phyloP scores from a whole-genome alignment of 2,329 filamentous ascomycete genomes.

The Hymenoscyphus scutula region DNA sequence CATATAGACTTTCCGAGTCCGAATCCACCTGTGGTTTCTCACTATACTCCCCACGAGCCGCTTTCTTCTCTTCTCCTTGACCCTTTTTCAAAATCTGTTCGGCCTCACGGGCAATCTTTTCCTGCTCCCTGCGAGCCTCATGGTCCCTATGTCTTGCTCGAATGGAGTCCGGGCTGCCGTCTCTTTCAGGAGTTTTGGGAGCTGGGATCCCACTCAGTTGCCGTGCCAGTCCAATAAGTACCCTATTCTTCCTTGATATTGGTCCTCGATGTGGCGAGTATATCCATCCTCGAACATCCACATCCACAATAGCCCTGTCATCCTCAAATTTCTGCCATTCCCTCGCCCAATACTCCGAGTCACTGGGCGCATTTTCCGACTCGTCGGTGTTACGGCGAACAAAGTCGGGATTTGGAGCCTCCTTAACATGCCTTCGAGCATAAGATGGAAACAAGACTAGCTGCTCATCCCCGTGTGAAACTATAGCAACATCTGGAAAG shows the following conservation, averaged over 20 bases:
- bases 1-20: slow-evolving; percentile 36
- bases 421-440: slow-evolving; percentile 53
- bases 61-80: slow-evolving; percentile 67
- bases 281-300: slow-evolving; percentile 94
- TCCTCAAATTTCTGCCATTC: slow-evolving; percentile 81
- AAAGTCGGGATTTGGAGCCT: slow-evolving; percentile 30
- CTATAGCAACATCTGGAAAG: slow-evolving; percentile 82
- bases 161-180: slow-evolving; percentile 32
- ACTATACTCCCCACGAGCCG: slow-evolving; percentile 70
- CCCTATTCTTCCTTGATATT: slow-evolving; percentile 80
- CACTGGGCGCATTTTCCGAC: slow-evolving; percentile 47
- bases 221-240: slow-evolving; percentile 82
- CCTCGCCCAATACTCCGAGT: slow-evolving; percentile 72
- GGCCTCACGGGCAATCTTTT: slow-evolving; percentile 71
- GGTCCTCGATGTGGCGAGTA: slow-evolving; percentile 83
- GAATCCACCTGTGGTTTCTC: slow-evolving; percentile 55
- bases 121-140: slow-evolving; percentile 54
- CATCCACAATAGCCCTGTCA: slow-evolving; percentile 82
- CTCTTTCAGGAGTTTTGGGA: slow-evolving; percentile 30
- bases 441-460: slow-evolving; percentile 97
- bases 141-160: slow-evolving; percentile 41
- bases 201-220: slow-evolving; percentile 82
- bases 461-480: slow-evolving; percentile 78
- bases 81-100: slow-evolving; percentile 73
- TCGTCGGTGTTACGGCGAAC: slow-evolving; percentile 40